Evolutionary conservation across 2,329 filamentous ascomycete genomes (phyloP), one percentile per base, ranked within the genome.

Genomic region (Arthroderma sp.): DNA sequence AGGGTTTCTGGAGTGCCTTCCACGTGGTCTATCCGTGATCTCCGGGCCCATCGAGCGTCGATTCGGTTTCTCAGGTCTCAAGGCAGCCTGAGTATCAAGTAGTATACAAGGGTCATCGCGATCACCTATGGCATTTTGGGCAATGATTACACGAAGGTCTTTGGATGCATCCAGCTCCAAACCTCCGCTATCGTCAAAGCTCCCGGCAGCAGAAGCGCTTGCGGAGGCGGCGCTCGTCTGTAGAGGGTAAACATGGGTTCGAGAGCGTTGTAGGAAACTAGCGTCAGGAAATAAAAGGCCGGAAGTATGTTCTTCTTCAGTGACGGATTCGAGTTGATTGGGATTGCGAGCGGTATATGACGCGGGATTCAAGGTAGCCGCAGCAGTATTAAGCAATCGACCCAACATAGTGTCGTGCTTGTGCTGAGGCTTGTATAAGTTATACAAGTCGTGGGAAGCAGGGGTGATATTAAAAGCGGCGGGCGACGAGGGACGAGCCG

Each of bases 221-320:
- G 66, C 65, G n/a, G 66, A 67, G 52, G 65, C 58, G 47, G 63
- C 58, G 34, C 61, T 60, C 38, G 65, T 61, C 51, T 65, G 66
- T 15, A 65, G 56, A 47, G 62, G 62, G 48, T 61, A 66, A n/a
- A 60, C 60, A 51, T 64, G 60, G 40, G 56, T 60, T 52, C 62
- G 59, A 37, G 65, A 66, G 32, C 58, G 62, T 45, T 63, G 62
- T 44, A 66, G 64, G 9, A 64, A 56, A 47, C 58, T 67, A 36
- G 62, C 60, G 54, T 69, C 66, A 31, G 68, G 68, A 49, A 69
- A 71, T 43, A 71, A 56, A 38, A 71, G 60, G 34, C 65, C 64
- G 38, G 67, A 67, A 4, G 68, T 71, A 50, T 71, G 68, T 49
- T 68, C 66, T 51, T 71, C 68, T 49, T 71, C 68, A 1, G 66